Base-by-base conservation (phyloP, 2,329 filamentous ascomycete species). In the Polytolypa hystricis region DNA sequence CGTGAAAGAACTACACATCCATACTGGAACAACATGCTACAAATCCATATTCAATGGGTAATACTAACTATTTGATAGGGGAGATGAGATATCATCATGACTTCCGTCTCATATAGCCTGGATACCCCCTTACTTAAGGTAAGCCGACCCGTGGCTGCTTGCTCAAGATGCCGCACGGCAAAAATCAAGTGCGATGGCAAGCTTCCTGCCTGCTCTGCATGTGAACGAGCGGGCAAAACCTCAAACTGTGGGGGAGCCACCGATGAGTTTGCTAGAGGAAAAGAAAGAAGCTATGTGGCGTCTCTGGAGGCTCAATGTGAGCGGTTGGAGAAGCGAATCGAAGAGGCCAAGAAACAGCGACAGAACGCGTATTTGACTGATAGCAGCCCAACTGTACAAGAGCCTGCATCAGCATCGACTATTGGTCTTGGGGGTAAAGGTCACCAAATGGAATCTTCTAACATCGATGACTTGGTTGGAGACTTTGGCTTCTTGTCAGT, bases 161-260 rank as follows among this genome's bases (percentile, higher is more conserved):
- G 83, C 57, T 83, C 81, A 41, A 71, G 81, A 67, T 89, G 83
- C 65, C 84, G 91, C 42, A 76, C 81, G 42, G 87, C 89, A 37
- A 98, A 98, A 66, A 86, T 96, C 56, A 95, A 93, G 77, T 98
- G 91, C 54, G 91, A 96, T 64, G 89, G 91, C 43, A 95, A 95
- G 60, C 68, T 96, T 25, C 91, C 91, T 8, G 86, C 87, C 5
- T 98, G 91, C 56, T 93, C 86, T 5, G 89, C 89, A 12, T 96
- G 91, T 55, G 89, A 95, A 60, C 87, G 86, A 61, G 84, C 85
- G 10, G 86, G 87, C 19, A 81, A 85, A 43, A 78, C 83, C 38
- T 79, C 71, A 42, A 86, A 93, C 55, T 98, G 91, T 58, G 94
- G 86, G 5, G 86, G 86, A 38, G 87, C 86, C 5, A 95, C 93